phyloP scores from a whole-genome alignment of 2,329 filamentous ascomycete genomes.

The Aureobasidium sp. region DNA sequence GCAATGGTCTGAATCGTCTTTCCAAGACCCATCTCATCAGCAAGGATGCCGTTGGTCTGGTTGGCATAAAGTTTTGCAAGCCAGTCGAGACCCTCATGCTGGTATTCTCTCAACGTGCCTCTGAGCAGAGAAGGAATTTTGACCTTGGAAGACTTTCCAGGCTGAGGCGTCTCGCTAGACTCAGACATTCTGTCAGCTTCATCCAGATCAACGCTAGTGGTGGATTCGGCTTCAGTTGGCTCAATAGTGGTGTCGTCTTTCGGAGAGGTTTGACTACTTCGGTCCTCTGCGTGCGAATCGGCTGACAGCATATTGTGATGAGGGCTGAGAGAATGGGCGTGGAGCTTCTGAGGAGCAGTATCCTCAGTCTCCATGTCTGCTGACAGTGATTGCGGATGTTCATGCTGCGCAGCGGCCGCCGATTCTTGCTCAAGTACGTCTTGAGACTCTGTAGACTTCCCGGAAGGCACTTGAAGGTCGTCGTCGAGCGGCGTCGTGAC shows the following conservation, averaged over 20 bases:
- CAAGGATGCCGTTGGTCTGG: slow-evolving; percentile 89
- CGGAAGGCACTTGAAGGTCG: background rate
- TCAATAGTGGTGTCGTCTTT: slow-evolving; percentile 15
- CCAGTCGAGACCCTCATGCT: slow-evolving; percentile 96
- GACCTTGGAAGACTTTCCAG: slow-evolving; percentile 17
- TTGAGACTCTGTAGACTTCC: background rate
- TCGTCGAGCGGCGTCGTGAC: background rate
- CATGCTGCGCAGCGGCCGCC: background rate
- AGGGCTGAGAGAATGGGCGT: background rate
- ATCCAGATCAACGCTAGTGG: slow-evolving; percentile 14
- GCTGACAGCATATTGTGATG: slow-evolving; percentile 11
- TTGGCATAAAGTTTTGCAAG: slow-evolving; percentile 86
- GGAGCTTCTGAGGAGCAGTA: background rate
- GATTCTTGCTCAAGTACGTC: background rate
- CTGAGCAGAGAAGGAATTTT: slow-evolving; percentile 65
- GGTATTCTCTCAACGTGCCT: slow-evolving; percentile 87
- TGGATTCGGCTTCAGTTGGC: slow-evolving; percentile 15
- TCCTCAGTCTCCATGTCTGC: background rate
- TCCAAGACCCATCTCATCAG: slow-evolving; percentile 96
- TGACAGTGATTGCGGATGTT: background rate
- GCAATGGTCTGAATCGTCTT: slow-evolving; percentile 99
- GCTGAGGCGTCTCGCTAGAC: slow-evolving; percentile 14
- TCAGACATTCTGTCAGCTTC: slow-evolving; percentile 12
- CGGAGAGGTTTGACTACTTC: slow-evolving; percentile 14
- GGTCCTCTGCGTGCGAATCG: slow-evolving; percentile 13